A percentile compares a stretch with the other conserved stretches of the same genome.
phyloP scores from a whole-genome alignment of 441 rosid genomes.

The Aleurites moluccanus region DNA sequence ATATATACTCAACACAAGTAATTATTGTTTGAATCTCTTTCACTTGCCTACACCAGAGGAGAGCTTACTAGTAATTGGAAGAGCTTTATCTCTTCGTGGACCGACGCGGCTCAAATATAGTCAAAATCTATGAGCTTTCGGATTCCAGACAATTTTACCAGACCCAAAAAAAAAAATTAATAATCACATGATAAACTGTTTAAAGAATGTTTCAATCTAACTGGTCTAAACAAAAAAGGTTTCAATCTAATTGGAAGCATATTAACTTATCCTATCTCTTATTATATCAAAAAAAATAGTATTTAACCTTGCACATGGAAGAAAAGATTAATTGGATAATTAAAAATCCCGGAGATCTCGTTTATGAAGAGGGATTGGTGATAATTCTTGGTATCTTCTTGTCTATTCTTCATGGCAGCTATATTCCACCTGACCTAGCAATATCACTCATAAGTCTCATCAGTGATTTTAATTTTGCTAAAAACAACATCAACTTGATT shows the following conservation, averaged over 20 bases:
- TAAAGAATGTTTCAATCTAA: too few species aligned
- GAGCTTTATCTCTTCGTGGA: too few species aligned
- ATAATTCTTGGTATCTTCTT: not conserved
- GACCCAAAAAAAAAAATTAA: too few species aligned
- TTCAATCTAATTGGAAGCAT: not conserved
- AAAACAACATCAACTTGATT: not conserved
- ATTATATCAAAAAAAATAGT: not conserved
- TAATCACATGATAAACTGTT: too few species aligned
- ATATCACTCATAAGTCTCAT: not conserved
- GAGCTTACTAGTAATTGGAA: too few species aligned
- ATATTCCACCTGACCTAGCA: not conserved
- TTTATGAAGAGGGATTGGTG: not conserved
- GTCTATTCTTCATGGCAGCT: constrained; percentile 17
- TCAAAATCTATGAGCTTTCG: too few species aligned
- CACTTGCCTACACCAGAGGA: too few species aligned
- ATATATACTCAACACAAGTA: too few species aligned
- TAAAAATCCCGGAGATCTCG: not conserved
- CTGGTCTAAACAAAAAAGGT: too few species aligned
- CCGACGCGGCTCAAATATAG: too few species aligned
- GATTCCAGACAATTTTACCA: too few species aligned
- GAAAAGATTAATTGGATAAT: not conserved
- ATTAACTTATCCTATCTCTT: not conserved
- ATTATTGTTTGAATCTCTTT: too few species aligned
- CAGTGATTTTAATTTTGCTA: not conserved
- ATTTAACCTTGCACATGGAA: not conserved